Evolutionary conservation across 495 filamentous ascomycete species (phyloP).

Genomic region (Penicillium dipodomyicola): DNA sequence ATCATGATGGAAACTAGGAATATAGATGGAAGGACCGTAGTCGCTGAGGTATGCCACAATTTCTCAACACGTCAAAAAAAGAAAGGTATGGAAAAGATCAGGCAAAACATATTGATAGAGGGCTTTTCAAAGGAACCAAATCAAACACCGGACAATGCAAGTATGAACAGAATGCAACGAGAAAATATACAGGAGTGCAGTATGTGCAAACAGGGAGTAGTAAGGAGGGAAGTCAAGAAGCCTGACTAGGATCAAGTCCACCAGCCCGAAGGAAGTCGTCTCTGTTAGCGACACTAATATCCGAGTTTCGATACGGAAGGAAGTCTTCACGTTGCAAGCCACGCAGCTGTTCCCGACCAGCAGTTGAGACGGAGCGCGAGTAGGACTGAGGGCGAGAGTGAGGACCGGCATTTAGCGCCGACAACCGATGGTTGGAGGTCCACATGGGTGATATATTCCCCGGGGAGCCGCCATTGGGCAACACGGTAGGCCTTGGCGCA

Average conservation of each 20-base stretch:
- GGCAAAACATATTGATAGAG: conserved; percentile 1
- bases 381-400: conserved; percentile 23
- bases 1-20: background rate
- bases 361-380: conserved; percentile 31
- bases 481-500: conserved; percentile 31
- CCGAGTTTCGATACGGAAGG: conserved; percentile 42
- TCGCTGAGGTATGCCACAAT: conserved; percentile 3
- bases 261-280: conserved; percentile 41
- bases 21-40: background rate
- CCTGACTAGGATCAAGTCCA: background rate
- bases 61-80: conserved; percentile 1
- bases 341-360: conserved; percentile 37
- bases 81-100: conserved; percentile 1
- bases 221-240: background rate
- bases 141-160: conserved; percentile 10
- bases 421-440: conserved; percentile 12
- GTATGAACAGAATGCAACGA: conserved; percentile 7
- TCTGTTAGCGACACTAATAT: conserved; percentile 42
- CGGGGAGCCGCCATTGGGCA: conserved; percentile 16
- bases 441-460: conserved; percentile 21
- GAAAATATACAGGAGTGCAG: conserved; percentile 6
- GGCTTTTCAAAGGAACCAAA: conserved; percentile 3
- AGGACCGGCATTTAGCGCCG: conserved; percentile 16
- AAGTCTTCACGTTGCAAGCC: conserved; percentile 40
- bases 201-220: conserved; percentile 2